Evolutionary conservation across 768 basidiomycete species (phyloP).

Genomic region (Lactifluus subvellereus): DNA sequence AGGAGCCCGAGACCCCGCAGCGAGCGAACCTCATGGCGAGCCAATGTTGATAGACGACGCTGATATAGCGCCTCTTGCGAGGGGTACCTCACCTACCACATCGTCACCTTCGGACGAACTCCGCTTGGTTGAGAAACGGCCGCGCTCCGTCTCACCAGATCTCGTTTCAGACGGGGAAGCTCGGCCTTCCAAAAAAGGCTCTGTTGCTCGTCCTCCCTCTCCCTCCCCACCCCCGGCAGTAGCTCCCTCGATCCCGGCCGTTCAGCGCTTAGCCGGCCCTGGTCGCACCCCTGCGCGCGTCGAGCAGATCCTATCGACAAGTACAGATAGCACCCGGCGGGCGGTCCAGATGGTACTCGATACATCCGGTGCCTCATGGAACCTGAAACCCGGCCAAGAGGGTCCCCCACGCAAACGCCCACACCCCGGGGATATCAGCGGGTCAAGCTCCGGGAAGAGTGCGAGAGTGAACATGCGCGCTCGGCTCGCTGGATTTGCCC

Average conservation of each 20-base stretch:
- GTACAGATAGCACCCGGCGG: constrained; percentile 26
- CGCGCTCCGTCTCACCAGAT: constrained; percentile 2
- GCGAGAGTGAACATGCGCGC: constrained; percentile 38
- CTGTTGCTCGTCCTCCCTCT: background rate
- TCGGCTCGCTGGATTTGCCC: constrained; percentile 49
- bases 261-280: constrained; percentile 10
- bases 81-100: background rate
- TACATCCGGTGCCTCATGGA: constrained; percentile 51
- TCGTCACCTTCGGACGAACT: background rate
- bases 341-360: constrained; percentile 42
- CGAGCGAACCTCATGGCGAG: background rate
- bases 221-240: background rate
- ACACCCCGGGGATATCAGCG: constrained; percentile 11
- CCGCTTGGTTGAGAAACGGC: constrained; percentile 3
- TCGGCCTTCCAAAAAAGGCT: background rate
- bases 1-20: background rate
- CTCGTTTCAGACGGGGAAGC: background rate
- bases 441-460: constrained; percentile 18
- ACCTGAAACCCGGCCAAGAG: constrained; percentile 39
- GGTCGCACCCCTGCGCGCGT: constrained; percentile 23
- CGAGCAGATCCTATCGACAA: constrained; percentile 16
- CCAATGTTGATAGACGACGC: background rate
- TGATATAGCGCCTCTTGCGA: background rate
- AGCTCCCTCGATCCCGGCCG: background rate
- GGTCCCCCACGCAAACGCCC: constrained; percentile 23